Base-by-base conservation (phyloP, 2,329 filamentous ascomycete species). In the Phymatotrichopsis omnivora region DNA sequence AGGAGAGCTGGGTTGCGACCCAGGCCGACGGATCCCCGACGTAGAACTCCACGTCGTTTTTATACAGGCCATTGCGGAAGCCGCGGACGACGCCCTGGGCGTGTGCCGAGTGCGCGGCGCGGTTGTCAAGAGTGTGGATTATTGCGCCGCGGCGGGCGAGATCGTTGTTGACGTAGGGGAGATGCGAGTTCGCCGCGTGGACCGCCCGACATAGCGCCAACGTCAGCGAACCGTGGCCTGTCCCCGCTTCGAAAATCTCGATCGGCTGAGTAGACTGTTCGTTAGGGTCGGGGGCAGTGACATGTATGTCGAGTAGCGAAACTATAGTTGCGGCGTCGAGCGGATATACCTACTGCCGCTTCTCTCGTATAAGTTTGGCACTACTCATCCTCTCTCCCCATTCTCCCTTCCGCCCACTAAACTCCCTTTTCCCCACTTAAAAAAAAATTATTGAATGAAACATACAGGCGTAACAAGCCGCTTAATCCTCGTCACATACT, bases 231-330 rank as follows among this genome's bases (percentile, higher is more conserved):
- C 84, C 85, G 68, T 87, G 82, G n/a, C 84, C 85, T 3, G 84
- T 91, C 12, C 85, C 84, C 35, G 83, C 83, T 63, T 91, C 85
- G 41, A 91, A 77, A 33, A 91, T 82, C 60, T 89, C 81, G 10
- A 87, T 62, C 0, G 71, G 73, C 7, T 67, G 62, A 5, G 57
- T 54, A 11, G 63, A 56, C 10, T 64, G 11, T 57, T 64, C 58
- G 28, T 58, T 53, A 23, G 65, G 56, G 57, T 65, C 61, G 10
- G 35, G 22, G n/a, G 28, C 24, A 20, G 33, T 16, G 23, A 76
- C 73, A 60, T 89, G 78, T 33, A 91, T 69, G 60, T 91, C 83
- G 17, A 93, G 71, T 19, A 87, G 68, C 1, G 76, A 81, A 28
- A 85, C 78, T 41, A 91, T 87, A 24, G 82, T 66, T 54, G 74